Percentiles rank a stretch among this genome's conserved stretches.
Evolutionary conservation across 108 stramenopile species (phyloP).

Genomic region (Discostella pseudostelligera): DNA sequence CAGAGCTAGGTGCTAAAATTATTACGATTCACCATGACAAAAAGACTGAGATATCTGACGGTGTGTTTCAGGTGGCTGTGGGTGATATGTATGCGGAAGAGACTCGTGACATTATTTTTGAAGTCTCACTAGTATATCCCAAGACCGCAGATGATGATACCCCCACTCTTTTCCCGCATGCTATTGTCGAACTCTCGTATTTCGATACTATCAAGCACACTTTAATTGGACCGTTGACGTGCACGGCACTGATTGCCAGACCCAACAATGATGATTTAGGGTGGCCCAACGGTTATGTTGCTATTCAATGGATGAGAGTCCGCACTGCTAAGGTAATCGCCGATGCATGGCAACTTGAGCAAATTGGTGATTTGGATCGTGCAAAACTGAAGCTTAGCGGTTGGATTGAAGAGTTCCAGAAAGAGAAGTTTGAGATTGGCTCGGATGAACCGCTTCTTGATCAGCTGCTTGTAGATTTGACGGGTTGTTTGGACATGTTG

Average conservation of each 20-base stretch:
- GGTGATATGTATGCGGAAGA: constrained; percentile 64
- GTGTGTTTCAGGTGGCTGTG: constrained; percentile 37
- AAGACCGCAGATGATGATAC: constrained; percentile 6
- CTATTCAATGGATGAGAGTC: constrained; percentile 43
- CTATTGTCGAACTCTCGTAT: constrained; percentile 33
- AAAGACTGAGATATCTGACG: constrained; percentile 30
- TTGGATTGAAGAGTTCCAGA: constrained; percentile 32
- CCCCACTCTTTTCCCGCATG: constrained; percentile 13
- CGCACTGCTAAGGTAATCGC: constrained; percentile 35
- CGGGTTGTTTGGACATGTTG: constrained; percentile 28
- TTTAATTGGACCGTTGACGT: constrained; percentile 27
- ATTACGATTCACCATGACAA: constrained; percentile 50
- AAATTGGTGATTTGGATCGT: constrained; percentile 25
- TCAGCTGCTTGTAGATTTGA: constrained; percentile 20
- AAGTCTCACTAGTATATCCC: constrained; percentile 24
- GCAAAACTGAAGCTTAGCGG: constrained; percentile 22
- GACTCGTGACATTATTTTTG: constrained; percentile 38
- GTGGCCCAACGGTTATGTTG: constrained; percentile 38
- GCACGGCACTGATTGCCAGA: constrained; percentile 22
- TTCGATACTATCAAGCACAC: constrained; percentile 33
- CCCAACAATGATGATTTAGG: constrained; percentile 24
- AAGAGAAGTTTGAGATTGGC: constrained; percentile 33
- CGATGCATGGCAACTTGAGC: constrained; percentile 18
- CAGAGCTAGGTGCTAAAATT: constrained; percentile 36
- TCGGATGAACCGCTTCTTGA: constrained; percentile 20